A percentile compares a stretch with the other conserved stretches of the same genome.
Conservation (phyloP, 2,329 filamentous ascomycete species). For the Trichoderma breve region DNA sequence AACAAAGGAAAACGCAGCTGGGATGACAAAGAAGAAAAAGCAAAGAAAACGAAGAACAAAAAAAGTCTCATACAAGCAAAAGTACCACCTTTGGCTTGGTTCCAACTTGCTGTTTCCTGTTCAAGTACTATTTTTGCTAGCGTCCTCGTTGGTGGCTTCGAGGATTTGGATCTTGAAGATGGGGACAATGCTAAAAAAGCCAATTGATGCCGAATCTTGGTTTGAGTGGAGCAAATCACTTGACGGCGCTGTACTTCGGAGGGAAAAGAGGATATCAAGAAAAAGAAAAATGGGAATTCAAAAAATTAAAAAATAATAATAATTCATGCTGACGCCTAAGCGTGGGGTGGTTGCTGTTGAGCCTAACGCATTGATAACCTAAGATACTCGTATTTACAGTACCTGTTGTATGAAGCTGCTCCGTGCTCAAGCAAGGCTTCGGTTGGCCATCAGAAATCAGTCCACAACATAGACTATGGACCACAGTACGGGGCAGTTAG, state of each 20-base stretch:
- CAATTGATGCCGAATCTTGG: neutral
- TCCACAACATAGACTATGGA: neutral
- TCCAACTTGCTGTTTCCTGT: neutral
- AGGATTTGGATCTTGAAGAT: neutral
- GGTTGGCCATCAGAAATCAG: neutral
- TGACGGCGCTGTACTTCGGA: neutral
- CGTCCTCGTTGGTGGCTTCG: constrained; percentile 8
- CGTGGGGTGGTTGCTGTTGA: neutral
- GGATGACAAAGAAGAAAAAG: neutral
- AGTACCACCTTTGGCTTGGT: neutral
- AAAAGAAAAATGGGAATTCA: neutral
- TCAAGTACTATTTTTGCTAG: neutral
- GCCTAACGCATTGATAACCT: neutral
- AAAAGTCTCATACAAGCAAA: neutral
- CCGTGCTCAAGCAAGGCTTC: neutral
- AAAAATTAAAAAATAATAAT: neutral
- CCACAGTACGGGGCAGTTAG: neutral
- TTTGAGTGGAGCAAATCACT: neutral
- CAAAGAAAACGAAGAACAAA: neutral
- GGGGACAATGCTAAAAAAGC: constrained; percentile 1
- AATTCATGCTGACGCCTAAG: neutral
- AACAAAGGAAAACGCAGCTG: neutral
- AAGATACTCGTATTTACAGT: neutral
- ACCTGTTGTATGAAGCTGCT: neutral
- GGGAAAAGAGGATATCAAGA: neutral